Conservation (phyloP, 2,329 filamentous ascomycete species). For the Bipolaris oryzae region DNA sequence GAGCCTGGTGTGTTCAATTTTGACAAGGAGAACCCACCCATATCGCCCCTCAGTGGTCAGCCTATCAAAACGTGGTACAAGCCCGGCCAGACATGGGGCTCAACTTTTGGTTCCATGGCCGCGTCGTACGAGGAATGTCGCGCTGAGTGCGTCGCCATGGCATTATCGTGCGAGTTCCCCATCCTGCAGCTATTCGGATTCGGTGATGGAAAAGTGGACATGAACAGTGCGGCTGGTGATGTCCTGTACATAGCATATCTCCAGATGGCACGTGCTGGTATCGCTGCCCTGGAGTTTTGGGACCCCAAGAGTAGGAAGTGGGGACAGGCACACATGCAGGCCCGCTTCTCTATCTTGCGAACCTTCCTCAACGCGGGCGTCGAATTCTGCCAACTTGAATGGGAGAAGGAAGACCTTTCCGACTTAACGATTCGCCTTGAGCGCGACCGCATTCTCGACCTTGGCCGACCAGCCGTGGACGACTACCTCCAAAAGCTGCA, state of each 20-base stretch:
- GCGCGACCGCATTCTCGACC: constrained; percentile 81
- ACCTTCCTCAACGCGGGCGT: constrained; percentile 86
- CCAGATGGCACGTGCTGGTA: constrained; percentile 90
- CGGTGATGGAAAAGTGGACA: constrained; percentile 74
- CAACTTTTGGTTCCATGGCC: constrained; percentile 85
- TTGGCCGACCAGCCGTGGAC: constrained; percentile 82
- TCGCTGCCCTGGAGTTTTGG: constrained; percentile 91
- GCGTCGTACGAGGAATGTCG: constrained; percentile 94
- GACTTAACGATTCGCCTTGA: constrained; percentile 84
- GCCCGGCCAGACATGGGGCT: constrained; percentile 92
- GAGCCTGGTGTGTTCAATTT: constrained; percentile 85
- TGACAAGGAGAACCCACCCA: constrained; percentile 77
- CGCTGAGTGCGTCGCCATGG: constrained; percentile 93
- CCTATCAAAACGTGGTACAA: constrained; percentile 89
- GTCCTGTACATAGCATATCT: constrained; percentile 89
- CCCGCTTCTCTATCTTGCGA: constrained; percentile 83
- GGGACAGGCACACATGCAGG: constrained; percentile 88
- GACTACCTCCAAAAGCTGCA: constrained; percentile 89
- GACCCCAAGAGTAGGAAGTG: constrained; percentile 89
- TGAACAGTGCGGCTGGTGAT: constrained; percentile 79
- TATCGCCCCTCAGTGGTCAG: constrained; percentile 78
- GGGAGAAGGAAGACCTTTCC: constrained; percentile 74
- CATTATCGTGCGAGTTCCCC: constrained; percentile 83
- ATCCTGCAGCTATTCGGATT: constrained; percentile 92
- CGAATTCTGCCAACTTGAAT: constrained; percentile 82